Evolutionary conservation across 2,329 filamentous ascomycete species (phyloP).

Genomic region (Coleophoma crateriformis): DNA sequence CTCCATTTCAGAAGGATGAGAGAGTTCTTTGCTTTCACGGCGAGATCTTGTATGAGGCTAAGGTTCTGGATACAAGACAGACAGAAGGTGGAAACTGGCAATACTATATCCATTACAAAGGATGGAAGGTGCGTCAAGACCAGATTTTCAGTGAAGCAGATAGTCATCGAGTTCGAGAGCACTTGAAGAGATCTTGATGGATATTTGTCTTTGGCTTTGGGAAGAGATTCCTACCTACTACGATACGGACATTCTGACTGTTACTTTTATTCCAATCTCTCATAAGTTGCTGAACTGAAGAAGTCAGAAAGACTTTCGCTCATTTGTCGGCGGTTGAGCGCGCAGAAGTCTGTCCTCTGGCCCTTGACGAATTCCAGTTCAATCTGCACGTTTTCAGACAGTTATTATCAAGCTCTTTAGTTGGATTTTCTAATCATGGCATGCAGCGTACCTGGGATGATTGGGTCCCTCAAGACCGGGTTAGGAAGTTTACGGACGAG

Average conservation of each 20-base stretch:
- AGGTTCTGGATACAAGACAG: conserved; percentile 74
- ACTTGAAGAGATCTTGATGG: too few relatives aligned
- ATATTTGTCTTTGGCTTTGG: too few relatives aligned
- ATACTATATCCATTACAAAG: conserved; percentile 97
- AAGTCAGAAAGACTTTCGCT: not conserved
- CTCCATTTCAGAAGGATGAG: conserved; percentile 64
- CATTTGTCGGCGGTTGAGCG: not conserved
- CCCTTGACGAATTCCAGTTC: too few relatives aligned
- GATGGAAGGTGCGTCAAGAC: conserved; percentile 78
- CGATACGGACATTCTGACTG: too few relatives aligned
- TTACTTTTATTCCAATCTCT: too few relatives aligned
- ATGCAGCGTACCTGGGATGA: conserved; percentile 74
- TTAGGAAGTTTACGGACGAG: conserved; percentile 91
- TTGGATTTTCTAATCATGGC: conserved; percentile 11
- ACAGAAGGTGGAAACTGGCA: conserved; percentile 66
- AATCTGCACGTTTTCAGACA: not conserved
- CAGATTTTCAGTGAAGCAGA: too few relatives aligned
- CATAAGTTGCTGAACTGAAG: too few relatives aligned
- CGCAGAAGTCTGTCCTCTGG: not conserved
- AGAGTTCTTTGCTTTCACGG: conserved; percentile 95
- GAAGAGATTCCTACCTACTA: too few relatives aligned
- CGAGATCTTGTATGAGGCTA: conserved; percentile 95
- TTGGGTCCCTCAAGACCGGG: conserved; percentile 90
- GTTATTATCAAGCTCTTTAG: too few relatives aligned
- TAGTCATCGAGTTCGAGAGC: too few relatives aligned